phyloP scores from a whole-genome alignment of 1,284 basidiomycete genomes.

The Fereydounia khargensis region DNA sequence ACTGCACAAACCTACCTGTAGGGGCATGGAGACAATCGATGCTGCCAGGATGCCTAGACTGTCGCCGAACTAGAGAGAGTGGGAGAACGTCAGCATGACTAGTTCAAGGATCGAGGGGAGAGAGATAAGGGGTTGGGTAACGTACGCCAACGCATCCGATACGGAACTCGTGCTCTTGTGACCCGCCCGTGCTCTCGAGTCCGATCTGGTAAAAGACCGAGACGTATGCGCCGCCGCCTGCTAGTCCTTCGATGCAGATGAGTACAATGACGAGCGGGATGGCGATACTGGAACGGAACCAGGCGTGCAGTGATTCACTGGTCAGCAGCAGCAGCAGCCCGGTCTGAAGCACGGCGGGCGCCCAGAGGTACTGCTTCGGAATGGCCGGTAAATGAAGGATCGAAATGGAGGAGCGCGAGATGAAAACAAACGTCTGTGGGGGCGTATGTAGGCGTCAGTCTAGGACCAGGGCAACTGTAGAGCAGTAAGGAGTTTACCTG shows the following conservation, averaged over 20 bases:
- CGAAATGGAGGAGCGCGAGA: conserved; percentile 89
- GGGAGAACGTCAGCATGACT: not conserved
- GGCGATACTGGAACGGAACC: conserved; percentile 49
- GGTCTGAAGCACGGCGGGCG: conserved; percentile 72
- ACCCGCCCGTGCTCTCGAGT: conserved; percentile 6
- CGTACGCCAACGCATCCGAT: conserved; percentile 52
- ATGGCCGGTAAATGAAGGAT: conserved; percentile 76
- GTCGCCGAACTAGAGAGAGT: conserved; percentile 41
- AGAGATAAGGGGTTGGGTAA: not conserved
- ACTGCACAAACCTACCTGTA: conserved; percentile 44
- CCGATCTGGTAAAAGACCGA: conserved; percentile 51
- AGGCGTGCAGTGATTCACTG: conserved; percentile 63
- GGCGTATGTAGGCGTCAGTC: too few relatives aligned
- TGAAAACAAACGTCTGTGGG: conserved; percentile 91
- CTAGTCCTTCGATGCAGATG: conserved; percentile 49
- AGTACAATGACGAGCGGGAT: conserved; percentile 51
- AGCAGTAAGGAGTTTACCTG: too few relatives aligned
- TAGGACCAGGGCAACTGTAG: conserved; percentile 59
- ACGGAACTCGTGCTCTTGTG: conserved; percentile 53
- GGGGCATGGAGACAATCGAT: conserved; percentile 48
- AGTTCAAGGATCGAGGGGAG: not conserved
- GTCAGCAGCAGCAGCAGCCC: conserved; percentile 66
- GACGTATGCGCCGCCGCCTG: conserved; percentile 43
- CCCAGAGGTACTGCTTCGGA: conserved; percentile 68
- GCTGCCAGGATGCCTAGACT: conserved; percentile 50